Base-by-base conservation (phyloP, 768 basidiomycete species). In the Boletus sensibilis region DNA sequence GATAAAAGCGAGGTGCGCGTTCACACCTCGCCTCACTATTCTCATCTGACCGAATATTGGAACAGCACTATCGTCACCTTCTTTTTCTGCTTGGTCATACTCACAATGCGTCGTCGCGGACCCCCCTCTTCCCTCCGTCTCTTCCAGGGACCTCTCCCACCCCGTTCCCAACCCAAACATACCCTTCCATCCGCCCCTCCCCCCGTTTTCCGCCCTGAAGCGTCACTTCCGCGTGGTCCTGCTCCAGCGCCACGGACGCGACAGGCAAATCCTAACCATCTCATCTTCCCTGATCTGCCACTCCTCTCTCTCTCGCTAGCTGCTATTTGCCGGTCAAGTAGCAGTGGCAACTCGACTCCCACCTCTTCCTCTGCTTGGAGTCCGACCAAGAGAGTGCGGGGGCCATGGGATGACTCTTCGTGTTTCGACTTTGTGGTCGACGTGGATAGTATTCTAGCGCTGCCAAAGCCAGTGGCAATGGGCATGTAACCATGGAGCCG, bases 81-180 rank as follows among this genome's bases (percentile, higher is more conserved):
- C 18, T 10, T 34, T n/a, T 53, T 23, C 11, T 48, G n/a, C 34
- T 8, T 9, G 16, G 4, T 50, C 33, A 8, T 14, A 29, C 8
- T 11, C 35, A 59, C 56, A 40, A 90, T 90, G 87, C 79, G 81
- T 51, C 85, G 88, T 64, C 85, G 89, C 31, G 74, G 81, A 31
- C 84, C 89, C 1, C 89, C 89, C 6, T 78, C 82, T 42, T 77
- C 86, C 29, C 82, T 91, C 57, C 81, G 76, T 46, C 80, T 90
- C 54, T 71, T 79, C 54, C 70, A 75, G 37, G 88, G 87, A 14
- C 87, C 87, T 5, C 77, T 81, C 27, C 86, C 87, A 3, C 68
- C 80, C n/a, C 79, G 86, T 59, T 80, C 81, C 49, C 60, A 75
- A 43, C 81, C 86, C 21, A 87, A 81, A 65, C 86, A 90, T 71